Base-by-base conservation (phyloP, 805 yeast species). In the Kodamaea leandrae region DNA sequence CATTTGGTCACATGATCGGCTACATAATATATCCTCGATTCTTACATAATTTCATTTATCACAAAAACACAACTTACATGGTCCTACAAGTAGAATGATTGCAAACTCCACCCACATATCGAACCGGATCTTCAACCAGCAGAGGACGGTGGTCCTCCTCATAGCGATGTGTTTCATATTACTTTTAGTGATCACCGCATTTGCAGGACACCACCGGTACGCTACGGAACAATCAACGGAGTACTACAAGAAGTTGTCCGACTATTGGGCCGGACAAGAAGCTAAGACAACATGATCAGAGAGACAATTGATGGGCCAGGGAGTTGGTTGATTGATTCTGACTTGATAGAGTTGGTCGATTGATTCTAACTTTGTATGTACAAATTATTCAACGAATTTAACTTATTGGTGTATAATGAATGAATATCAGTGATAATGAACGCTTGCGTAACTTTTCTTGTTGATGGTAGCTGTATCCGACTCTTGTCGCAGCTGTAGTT, bases 81-180 rank as follows among this genome's bases (percentile, higher is more conserved):
- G n/a, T n/a, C n/a, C n/a, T n/a, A n/a, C n/a, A n/a, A n/a, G n/a
- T n/a, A n/a, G n/a, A 4, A 47, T 48, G 50, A 32, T 43, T 28
- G 57, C 55, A 15, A 62, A 60, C 37, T 51, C 68, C 5, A 57
- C 67, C 12, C 42, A 49, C 3, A 53, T 64, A 7, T 48, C 63
- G 4, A 53, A 53, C 36, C 45, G 64, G 34, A 41, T 67, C 36
- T 63, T 68, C 48, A 52, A 63, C 40, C 57, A 62, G 8, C 71
- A 64, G 45, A 50, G 64, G 27, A 47, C 57, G 35, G 45, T 66
- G 17, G 46, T 55, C 5, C 10, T 60, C 10, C 23, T 51, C 5
- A 55, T 65, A 5, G 36, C 59, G 7, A 36, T 61, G 6, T 42
- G 47, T 12, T 53, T 68, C 19, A 35, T 55, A 1, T 13, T 51